Evolutionary conservation across 768 basidiomycete species (phyloP).

Genomic region (Russula olivacea): DNA sequence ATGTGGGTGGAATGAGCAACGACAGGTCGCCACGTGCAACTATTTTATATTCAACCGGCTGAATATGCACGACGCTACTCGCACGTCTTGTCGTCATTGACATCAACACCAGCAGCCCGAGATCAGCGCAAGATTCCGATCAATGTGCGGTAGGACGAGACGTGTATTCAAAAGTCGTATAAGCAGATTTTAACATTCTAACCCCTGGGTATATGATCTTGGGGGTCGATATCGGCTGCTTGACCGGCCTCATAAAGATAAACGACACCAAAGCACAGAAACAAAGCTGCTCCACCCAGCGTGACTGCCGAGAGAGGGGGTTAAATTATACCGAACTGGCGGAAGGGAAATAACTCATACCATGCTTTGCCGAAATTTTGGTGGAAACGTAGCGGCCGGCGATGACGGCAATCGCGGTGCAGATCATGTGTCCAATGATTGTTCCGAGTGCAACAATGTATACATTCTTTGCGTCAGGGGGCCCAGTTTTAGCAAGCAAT

Average conservation of each 20-base stretch:
- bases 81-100: background rate
- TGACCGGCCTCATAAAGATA: slow-evolving; percentile 23
- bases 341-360: slow-evolving; percentile 39
- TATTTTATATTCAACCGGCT: background rate
- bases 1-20: background rate
- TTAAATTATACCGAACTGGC: background rate
- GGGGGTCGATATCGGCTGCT: slow-evolving; percentile 20
- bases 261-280: slow-evolving; percentile 23
- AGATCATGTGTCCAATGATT: slow-evolving; percentile 78
- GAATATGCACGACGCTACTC: background rate
- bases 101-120: background rate
- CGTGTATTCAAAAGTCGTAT: background rate
- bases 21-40: background rate
- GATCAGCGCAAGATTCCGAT: background rate
- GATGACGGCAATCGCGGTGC: slow-evolving; percentile 87
- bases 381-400: slow-evolving; percentile 90
- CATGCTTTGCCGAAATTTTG: slow-evolving; percentile 92
- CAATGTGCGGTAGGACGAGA: background rate
- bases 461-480: slow-evolving; percentile 59
- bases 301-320: slow-evolving; percentile 17
- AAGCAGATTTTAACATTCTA: slow-evolving; percentile 8
- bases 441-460: slow-evolving; percentile 89
- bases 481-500: slow-evolving; percentile 12
- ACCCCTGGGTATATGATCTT: slow-evolving; percentile 19
- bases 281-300: slow-evolving; percentile 22